A percentile compares a stretch with the other conserved stretches of the same genome.
phyloP scores from a whole-genome alignment of 2,329 filamentous ascomycete species.

The Aspergillus bombycis region DNA sequence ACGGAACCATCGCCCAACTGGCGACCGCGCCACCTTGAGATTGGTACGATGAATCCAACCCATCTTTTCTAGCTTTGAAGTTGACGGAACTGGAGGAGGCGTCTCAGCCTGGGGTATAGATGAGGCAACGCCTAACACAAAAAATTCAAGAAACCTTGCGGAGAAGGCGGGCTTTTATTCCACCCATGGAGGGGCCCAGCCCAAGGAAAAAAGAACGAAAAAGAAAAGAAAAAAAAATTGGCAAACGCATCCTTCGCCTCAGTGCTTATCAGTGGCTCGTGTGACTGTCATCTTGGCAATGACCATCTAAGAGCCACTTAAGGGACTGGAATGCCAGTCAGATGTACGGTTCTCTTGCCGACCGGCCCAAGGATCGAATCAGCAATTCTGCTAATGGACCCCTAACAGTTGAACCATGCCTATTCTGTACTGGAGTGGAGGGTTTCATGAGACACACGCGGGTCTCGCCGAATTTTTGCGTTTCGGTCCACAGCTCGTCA shows the following conservation, averaged over 20 bases:
- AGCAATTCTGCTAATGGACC: conserved; percentile 1
- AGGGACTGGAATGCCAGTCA: conserved; percentile 1
- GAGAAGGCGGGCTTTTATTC: conserved; percentile 3
- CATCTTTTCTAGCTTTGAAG: conserved; percentile 18
- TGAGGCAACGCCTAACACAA: conserved; percentile 4
- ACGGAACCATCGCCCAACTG: conserved; percentile 73
- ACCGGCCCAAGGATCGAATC: conserved; percentile 15
- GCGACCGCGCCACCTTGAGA: conserved; percentile 61
- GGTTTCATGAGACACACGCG: conserved; percentile 5
- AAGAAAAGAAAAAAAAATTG: conserved; percentile 4
- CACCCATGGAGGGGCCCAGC: neutral
- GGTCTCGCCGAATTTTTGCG: conserved; percentile 15
- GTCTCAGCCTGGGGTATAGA: conserved; percentile 1
- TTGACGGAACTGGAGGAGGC: neutral
- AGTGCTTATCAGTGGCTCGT: conserved; percentile 18
- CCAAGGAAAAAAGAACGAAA: conserved; percentile 5
- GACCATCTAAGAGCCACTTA: conserved; percentile 6
- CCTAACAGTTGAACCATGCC: neutral
- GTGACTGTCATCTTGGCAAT: conserved; percentile 8
- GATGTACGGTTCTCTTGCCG: conserved; percentile 7
- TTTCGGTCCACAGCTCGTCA: neutral
- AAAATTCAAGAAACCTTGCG: neutral
- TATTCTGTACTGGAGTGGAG: neutral
- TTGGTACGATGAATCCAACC: conserved; percentile 33
- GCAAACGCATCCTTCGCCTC: conserved; percentile 6